A percentile compares a stretch with the other conserved stretches of the same genome.
phyloP scores from a whole-genome alignment of 2,329 filamentous ascomycete species.

The Ophiostoma perfectum region DNA sequence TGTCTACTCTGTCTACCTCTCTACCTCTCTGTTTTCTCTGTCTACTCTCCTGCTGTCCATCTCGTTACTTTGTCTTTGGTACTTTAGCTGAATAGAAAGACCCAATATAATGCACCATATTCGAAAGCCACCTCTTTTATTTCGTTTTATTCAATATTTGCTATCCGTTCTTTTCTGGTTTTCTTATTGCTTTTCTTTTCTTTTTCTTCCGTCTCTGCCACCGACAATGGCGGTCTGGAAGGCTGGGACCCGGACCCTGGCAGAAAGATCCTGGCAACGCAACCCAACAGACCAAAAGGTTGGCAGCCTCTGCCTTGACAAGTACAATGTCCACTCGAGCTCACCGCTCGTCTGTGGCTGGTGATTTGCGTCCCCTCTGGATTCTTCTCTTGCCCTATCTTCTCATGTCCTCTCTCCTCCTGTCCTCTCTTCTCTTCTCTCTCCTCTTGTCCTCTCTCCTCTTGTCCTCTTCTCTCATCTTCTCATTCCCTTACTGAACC shows the following conservation, averaged over 20 bases:
- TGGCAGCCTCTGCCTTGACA: neutral
- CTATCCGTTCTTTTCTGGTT: neutral
- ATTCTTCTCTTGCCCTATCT: neutral
- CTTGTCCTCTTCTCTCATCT: neutral
- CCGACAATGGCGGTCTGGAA: neutral
- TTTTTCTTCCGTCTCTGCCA: neutral
- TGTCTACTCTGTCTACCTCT: too few relatives aligned
- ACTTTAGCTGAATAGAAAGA: too few relatives aligned
- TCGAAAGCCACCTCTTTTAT: too few relatives aligned
- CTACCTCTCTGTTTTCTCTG: too few relatives aligned
- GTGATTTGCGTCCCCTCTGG: neutral
- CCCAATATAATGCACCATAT: too few relatives aligned
- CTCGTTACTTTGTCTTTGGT: too few relatives aligned
- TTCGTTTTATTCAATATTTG: neutral
- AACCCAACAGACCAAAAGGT: slow-evolving; percentile 3
- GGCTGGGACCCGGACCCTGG: slow-evolving; percentile 5
- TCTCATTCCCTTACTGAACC: too few relatives aligned
- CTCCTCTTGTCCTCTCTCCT: neutral
- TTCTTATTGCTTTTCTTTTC: neutral
- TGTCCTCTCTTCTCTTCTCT: neutral
- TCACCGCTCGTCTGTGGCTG: slow-evolving; percentile 9
- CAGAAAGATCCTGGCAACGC: slow-evolving; percentile 9
- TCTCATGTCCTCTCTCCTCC: neutral
- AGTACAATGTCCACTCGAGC: neutral
- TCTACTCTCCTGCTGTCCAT: too few relatives aligned